Evolutionary conservation across 2,329 filamentous ascomycete species (phyloP), one percentile per base, ranked within the genome.

Genomic region (Pseudocercospora vitis): DNA sequence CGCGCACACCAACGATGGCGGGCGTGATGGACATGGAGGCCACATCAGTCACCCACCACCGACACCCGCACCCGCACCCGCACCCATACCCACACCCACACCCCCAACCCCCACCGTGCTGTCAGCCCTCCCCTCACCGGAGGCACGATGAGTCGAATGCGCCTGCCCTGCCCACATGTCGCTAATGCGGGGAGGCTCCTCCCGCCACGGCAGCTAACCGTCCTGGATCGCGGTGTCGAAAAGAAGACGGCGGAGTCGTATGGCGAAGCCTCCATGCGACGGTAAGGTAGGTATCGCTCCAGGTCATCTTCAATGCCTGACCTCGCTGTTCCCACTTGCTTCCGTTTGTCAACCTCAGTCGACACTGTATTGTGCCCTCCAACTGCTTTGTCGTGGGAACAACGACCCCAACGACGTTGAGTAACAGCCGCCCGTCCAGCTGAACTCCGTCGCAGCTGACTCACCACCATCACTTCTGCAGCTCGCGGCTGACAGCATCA

Each of bases 381-480:
- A 26, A 26, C 37, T 40, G 37, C 37, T 19, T 40, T 19, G 37
- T 40, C 37, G 37, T 26, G 21, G 21, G 3, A 42, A 42, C 18
- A 42, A 55, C 52, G 40, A 55, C n/a, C n/a, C n/a, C n/a, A n/a
- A n/a, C 33, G 52, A 55, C 52, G 52, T 55, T 28, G 52, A 55
- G 52, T n/a, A n/a, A 40, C 52, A 48, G 47, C 52, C 4, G n/a
- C n/a, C n/a, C n/a, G n/a, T 23, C 11, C 31, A 46, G 52, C 52
- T 42, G 52, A 55, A 50, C 47, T 55, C 52, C 52, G 52, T 46
- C 52, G 29, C 28, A 52, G 39, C 37, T 47, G 46, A 50, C 18
- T 52, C 16, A 45, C 21, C 50, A 40, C 51, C 51, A 19, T 16
- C 51, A 37, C 18, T 37, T 37, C 28, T 26, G 31, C 51, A 14